phyloP scores from a whole-genome alignment of 441 rosid genomes.

The Sinapis alba region DNA sequence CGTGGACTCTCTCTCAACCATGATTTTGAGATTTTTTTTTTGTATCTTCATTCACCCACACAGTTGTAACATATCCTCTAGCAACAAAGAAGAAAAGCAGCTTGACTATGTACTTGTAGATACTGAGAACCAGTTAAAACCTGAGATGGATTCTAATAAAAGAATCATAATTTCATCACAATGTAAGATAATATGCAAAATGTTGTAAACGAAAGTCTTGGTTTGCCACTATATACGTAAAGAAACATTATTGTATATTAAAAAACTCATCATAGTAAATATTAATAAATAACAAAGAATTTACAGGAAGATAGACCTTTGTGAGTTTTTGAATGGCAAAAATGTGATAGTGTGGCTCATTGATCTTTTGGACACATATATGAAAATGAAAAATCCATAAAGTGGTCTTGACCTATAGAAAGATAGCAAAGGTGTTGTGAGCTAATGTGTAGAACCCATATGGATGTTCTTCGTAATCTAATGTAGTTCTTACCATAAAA shows the following conservation, averaged over 20 bases:
- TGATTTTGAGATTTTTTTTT: background rate
- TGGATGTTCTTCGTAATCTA: no score
- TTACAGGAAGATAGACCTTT: background rate
- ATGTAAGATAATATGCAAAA: background rate
- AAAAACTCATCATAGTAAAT: background rate
- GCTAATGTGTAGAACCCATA: no score
- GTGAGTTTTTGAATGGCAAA: no score
- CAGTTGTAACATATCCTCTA: background rate
- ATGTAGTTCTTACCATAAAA: no score
- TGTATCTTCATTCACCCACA: background rate
- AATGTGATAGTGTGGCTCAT: no score
- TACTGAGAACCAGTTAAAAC: background rate
- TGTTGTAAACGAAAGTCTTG: background rate
- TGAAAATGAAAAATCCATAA: no score
- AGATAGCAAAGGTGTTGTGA: no score
- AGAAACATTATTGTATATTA: background rate
- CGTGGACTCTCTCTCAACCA: background rate
- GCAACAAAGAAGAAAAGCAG: background rate
- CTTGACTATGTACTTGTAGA: background rate
- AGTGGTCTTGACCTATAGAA: no score
- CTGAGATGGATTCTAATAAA: background rate
- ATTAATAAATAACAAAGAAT: background rate
- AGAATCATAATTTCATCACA: background rate
- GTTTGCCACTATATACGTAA: background rate
- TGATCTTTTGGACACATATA: no score